Evolutionary conservation across 129 eudicot genomes (phyloP).

Genomic region (Apium graveolens): DNA sequence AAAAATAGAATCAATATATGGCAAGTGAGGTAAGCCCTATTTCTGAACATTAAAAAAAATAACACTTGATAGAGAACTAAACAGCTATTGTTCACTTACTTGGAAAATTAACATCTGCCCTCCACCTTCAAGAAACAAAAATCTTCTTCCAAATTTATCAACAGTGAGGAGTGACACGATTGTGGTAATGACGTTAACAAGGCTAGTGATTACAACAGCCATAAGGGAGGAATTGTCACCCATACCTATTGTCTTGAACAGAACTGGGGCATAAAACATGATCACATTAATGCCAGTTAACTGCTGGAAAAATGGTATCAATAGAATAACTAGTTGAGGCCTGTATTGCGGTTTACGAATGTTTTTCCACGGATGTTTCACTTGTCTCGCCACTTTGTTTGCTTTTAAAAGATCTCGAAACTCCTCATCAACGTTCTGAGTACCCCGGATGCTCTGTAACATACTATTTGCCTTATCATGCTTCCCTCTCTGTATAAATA

Average conservation of each 20-base stretch:
- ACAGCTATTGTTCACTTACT: conserved; percentile 2
- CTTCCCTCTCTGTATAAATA: conserved; percentile 28
- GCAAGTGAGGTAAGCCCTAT: too few relatives aligned
- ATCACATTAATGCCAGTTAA: conserved; percentile 38
- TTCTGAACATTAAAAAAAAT: background rate
- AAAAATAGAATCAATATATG: too few relatives aligned
- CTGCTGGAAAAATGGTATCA: conserved; percentile 39
- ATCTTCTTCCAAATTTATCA: too few relatives aligned
- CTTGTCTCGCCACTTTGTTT: conserved; percentile 18
- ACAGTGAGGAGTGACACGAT: conserved; percentile 24
- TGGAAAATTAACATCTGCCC: conserved; percentile 31
- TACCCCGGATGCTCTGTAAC: conserved; percentile 21
- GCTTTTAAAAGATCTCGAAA: conserved; percentile 25
- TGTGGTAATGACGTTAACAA: conserved; percentile 24
- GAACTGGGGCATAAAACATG: conserved; percentile 42
- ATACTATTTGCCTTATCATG: conserved; percentile 5
- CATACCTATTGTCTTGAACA: conserved; percentile 30
- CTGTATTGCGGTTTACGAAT: conserved; percentile 13
- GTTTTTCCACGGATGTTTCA: conserved; percentile 21
- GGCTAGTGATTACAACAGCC: conserved; percentile 30
- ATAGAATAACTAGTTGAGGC: conserved; percentile 26
- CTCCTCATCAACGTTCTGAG: conserved; percentile 17
- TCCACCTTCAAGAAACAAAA: conserved; percentile 33
- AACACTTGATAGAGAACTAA: background rate
- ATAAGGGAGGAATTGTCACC: conserved; percentile 29